phyloP scores from a whole-genome alignment of 2,329 filamentous ascomycete species.

The Cercospora berteroae region DNA sequence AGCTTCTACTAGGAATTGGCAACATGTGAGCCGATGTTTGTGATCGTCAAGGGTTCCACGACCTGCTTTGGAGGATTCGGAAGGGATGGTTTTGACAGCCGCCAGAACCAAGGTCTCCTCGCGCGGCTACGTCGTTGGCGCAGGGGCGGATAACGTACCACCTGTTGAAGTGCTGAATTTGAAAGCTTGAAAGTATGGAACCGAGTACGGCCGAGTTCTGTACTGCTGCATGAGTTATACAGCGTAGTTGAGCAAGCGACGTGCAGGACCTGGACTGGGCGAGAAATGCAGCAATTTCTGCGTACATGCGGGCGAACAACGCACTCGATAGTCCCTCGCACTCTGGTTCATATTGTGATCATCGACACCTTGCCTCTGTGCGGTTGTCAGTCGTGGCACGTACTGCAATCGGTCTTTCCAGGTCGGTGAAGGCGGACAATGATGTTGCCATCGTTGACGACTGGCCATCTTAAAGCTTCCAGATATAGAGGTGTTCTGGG shows the following conservation, averaged over 20 bases:
- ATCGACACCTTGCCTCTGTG: background rate
- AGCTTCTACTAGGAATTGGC: background rate
- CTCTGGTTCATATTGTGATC: background rate
- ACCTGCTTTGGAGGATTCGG: background rate
- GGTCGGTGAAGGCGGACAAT: background rate
- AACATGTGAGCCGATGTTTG: background rate
- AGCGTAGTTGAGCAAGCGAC: background rate
- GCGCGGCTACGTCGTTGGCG: background rate
- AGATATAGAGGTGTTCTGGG: too few relatives aligned
- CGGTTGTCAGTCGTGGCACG: background rate
- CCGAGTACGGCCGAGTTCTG: background rate
- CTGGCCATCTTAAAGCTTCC: too few relatives aligned
- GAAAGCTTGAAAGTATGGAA: background rate
- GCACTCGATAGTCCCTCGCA: background rate
- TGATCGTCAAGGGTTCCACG: background rate
- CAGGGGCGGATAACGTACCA: background rate
- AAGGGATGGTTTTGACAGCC: background rate
- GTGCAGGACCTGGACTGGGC: background rate
- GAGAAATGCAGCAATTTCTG: background rate
- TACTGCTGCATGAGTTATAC: background rate
- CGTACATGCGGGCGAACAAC: background rate
- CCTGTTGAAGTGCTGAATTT: background rate
- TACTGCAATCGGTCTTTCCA: background rate
- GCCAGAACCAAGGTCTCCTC: background rate
- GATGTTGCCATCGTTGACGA: background rate